Base-by-base conservation (phyloP, 495 filamentous ascomycete species). In the Daldinia decipiens region DNA sequence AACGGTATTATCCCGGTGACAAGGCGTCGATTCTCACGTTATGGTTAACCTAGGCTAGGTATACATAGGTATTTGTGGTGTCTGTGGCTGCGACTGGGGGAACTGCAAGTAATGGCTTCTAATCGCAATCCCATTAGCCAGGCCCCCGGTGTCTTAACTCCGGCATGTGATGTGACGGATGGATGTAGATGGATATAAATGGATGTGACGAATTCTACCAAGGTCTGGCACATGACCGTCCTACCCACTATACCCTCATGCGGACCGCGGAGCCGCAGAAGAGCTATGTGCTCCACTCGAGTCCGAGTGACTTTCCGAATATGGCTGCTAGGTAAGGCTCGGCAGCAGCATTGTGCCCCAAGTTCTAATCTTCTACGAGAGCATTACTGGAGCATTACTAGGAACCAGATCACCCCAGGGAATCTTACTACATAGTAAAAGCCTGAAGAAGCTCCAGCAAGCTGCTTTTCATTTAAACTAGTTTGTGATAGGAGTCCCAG, bases 221-320 rank as follows among this genome's bases (percentile, higher is more conserved):
- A 62, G 24, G 31, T 9, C 56, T 40, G 50, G 65, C 70, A 68
- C 70, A 73, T 73, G 70, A 73, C 61, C 21, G 39, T 60, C 55
- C 21, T 55, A 31, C 47, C 64, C 60, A 61, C 61, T 26, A 32
- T 47, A 51, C 53, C 40, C 55, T 51, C 50, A 54, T 52, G 31
- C 70, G 70, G 70, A 65, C 60, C 65, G 70, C 65, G 39, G 65
- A 73, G 65, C 70, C 65, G 70, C 70, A 65, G 66, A 32, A 47
- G 9, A 56, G 17, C 43, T 24, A 24, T 47, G 3, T 24, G 43
- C 59, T 67, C 63, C 63, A 71, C 58, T 50, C 24, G n/a, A 59
- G 31, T 19, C 68, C 64, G 59, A 59, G 26, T 29, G 61, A 34
- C 43, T 65, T 67, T 59, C 63, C 64, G 21, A 29, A 64, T 63